Base-by-base conservation (phyloP, 139 green algal species). In the Tetratostichococcus sp. region DNA sequence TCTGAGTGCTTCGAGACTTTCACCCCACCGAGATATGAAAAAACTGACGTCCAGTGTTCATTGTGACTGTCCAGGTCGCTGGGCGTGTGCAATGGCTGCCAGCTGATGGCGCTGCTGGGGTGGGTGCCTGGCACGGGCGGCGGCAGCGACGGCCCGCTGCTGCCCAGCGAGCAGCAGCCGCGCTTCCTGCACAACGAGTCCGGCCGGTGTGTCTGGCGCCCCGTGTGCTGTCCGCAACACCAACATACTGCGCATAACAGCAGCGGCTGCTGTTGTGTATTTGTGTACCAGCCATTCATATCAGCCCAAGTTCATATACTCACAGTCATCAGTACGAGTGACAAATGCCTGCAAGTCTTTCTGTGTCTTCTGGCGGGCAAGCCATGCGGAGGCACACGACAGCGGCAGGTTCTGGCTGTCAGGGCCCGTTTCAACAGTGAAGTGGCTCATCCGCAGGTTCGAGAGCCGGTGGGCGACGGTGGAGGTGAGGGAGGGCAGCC, bases 61-160 rank as follows among this genome's bases (percentile, higher is more conserved):
- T n/a, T n/a, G n/a, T n/a, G n/a, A n/a, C n/a, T n/a, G n/a, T n/a
- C 8, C 39, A 50, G 39, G 39, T 96, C 88, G 62, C 89, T 99
- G 35, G 96, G 96, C 75, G 84, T 99, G 33, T 99, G 96, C 92
- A 99, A 99, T 83, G 96, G 96, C 43, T 99, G 95, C 87, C 96
- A 99, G 89, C 88, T 99, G n/a, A 97, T 98, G 95, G 96, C 96
- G 28, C 87, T 99, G 70, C 89, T 99, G 65, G 95, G 95, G 65
- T 98, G 93, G 93, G 93, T 99, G 83, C 95, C 93, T 1, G 89
- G 86, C 6, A 79, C 82, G 5, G 86, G 70, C 26, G 74, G 35
- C 42, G 70, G n/a, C 30, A 74, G n/a, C 42, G 72, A 71, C 30
- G 43, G 62, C 23, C 32, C 31, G 23, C 65, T 86, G 58, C 82